phyloP scores from a whole-genome alignment of 1,284 basidiomycete species.

The Farysia itapuensis region DNA sequence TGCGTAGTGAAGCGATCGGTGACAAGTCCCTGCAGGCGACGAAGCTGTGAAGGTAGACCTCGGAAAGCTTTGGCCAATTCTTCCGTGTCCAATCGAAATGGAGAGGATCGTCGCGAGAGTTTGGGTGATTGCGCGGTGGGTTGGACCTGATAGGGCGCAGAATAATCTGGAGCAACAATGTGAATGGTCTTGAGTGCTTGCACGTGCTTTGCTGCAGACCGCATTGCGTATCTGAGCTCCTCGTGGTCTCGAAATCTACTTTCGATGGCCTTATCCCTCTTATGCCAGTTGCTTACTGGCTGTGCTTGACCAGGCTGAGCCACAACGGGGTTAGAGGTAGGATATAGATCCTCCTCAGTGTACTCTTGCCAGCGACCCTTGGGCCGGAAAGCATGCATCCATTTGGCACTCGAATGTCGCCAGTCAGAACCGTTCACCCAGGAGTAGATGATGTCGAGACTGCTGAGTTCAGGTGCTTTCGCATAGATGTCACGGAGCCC shows the following conservation, averaged over 20 bases:
- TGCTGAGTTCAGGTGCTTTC: conserved; percentile 5
- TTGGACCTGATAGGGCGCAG: conserved; percentile 24
- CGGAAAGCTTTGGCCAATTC: not conserved
- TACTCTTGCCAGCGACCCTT: conserved; percentile 28
- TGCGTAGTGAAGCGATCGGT: conserved; percentile 29
- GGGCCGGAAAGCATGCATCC: conserved; percentile 25
- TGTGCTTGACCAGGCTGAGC: not conserved
- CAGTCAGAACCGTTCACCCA: conserved; percentile 43
- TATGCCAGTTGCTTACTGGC: not conserved
- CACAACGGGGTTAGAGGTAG: conserved; percentile 1
- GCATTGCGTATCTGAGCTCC: conserved; percentile 39
- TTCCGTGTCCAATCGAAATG: conserved; percentile 4
- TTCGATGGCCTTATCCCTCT: conserved; percentile 3
- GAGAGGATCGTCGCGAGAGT: not conserved
- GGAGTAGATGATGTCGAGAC: conserved; percentile 25
- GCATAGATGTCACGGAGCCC: conserved; percentile 7
- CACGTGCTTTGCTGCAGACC: conserved; percentile 29
- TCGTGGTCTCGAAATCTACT: conserved; percentile 40
- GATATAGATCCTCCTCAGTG: conserved; percentile 22
- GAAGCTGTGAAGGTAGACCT: conserved; percentile 28
- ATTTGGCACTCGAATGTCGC: conserved; percentile 20
- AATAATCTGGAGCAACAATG: conserved; percentile 43
- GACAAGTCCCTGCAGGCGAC: conserved; percentile 16
- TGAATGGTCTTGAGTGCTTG: conserved; percentile 28
- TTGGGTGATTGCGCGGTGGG: not conserved